A percentile compares a stretch with the other conserved stretches of the same genome.
These are phyloP conservation scores for Coemansia sp. DNA, from an alignment of 192 early-diverging fungal genomes.

Conservation along the genomic window DNA sequence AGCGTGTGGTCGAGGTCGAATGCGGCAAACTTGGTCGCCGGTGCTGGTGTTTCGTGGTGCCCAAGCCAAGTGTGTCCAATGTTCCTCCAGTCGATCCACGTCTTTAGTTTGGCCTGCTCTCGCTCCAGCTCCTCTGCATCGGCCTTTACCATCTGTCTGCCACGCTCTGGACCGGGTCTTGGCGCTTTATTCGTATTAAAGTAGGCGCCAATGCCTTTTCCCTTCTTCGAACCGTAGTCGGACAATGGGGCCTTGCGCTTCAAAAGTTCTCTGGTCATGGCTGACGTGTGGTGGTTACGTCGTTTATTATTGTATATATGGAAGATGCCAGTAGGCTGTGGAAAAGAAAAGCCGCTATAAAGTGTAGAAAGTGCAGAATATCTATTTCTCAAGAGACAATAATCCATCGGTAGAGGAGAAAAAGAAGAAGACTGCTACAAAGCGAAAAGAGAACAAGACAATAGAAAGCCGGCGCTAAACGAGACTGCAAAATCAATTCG, in stretches of 20 bases:
- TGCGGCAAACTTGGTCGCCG: conserved; percentile 44
- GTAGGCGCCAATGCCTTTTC: conserved; percentile 15
- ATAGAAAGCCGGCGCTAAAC: background rate
- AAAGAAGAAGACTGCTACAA: too few species aligned
- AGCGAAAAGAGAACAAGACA: too few species aligned
- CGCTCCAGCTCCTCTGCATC: background rate
- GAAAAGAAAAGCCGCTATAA: background rate
- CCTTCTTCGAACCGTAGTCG: background rate
- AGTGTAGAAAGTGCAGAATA: background rate
- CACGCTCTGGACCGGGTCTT: background rate
- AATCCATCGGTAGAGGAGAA: background rate
- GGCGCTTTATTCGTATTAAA: conserved; percentile 17
- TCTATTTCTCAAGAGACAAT: background rate
- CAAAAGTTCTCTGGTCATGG: conserved; percentile 1
- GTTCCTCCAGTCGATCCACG: conserved; percentile 36
- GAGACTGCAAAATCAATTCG: background rate
- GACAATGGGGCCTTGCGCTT: conserved; percentile 1
- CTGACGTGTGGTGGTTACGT: background rate
- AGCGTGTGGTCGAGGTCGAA: conserved; percentile 73
- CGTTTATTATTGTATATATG: background rate
- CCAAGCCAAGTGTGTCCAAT: conserved; percentile 45
- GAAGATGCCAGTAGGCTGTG: background rate
- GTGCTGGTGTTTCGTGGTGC: conserved; percentile 28
- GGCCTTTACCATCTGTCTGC: background rate
- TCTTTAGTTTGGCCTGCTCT: background rate